phyloP scores from a whole-genome alignment of 202 grass and related monocot genomes.

The Zizania palustris region DNA sequence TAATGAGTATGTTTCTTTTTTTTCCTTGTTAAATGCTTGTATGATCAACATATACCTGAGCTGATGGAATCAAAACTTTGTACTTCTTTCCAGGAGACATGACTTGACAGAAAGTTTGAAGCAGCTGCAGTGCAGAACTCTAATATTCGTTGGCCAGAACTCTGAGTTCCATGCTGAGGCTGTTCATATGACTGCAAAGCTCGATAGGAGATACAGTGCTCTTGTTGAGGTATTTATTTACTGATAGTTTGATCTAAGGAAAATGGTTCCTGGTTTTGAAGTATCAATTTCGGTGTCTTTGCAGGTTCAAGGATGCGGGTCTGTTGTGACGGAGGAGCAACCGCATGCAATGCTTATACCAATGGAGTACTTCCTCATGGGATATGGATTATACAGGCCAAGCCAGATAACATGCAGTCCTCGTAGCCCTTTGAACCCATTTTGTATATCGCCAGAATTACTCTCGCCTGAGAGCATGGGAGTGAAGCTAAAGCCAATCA shows the following conservation, averaged over 20 bases:
- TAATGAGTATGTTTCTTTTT: conserved; percentile 62
- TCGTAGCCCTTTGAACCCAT: conserved; percentile 71
- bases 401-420: conserved; percentile 73
- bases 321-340: conserved; percentile 90
- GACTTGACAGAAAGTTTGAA: conserved; percentile 87
- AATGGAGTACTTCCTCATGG: conserved; percentile 96
- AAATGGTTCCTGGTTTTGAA: background rate
- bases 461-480: conserved; percentile 98
- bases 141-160: conserved; percentile 92
- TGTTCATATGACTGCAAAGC: conserved; percentile 84
- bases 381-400: conserved; percentile 82
- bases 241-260: background rate
- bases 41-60: conserved; percentile 15
- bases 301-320: conserved; percentile 88
- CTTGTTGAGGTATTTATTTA: conserved; percentile 78
- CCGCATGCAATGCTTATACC: conserved; percentile 95
- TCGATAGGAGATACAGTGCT: conserved; percentile 88
- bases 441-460: conserved; percentile 84
- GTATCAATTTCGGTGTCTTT: conserved; percentile 19
- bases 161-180: conserved; percentile 91
- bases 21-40: conserved; percentile 26
- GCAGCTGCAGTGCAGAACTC: conserved; percentile 80
- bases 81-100: conserved; percentile 72
- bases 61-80: conserved; percentile 39
- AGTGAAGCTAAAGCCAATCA: conserved; percentile 95